Conservation (phyloP, 495 filamentous ascomycete species). For the Penicillium mononematosum region DNA sequence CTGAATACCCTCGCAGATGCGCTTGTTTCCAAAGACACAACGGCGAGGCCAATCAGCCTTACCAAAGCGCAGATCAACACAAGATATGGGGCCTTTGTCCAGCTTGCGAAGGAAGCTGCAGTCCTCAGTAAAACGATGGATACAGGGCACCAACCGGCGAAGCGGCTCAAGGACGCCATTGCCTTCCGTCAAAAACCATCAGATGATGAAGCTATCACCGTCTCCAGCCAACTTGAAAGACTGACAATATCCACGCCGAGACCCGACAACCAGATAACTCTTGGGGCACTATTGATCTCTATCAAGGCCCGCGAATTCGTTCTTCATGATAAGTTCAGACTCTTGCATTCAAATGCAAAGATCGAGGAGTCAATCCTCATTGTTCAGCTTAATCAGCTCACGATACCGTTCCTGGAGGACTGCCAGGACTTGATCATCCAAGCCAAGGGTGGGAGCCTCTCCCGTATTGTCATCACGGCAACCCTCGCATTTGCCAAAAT, state of each 20-base stretch:
- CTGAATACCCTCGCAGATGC: neutral
- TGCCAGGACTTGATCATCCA: too few species aligned
- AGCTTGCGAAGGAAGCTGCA: slow-evolving; percentile 1
- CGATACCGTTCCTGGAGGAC: neutral
- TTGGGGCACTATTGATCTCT: too few species aligned
- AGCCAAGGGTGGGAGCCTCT: too few species aligned
- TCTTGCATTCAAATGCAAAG: too few species aligned
- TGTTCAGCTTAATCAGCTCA: neutral
- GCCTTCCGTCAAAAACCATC: neutral
- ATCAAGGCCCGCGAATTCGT: too few species aligned
- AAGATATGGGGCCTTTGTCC: neutral
- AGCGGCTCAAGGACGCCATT: slow-evolving; percentile 18
- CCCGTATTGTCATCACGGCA: too few species aligned
- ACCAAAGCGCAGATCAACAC: neutral
- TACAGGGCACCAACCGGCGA: slow-evolving; percentile 12
- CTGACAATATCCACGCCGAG: neutral
- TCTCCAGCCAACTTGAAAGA: too few species aligned
- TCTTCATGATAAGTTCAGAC: too few species aligned
- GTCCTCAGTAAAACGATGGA: slow-evolving; percentile 8
- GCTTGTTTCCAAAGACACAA: neutral
- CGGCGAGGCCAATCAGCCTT: neutral
- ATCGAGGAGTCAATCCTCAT: too few species aligned
- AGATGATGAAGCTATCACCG: neutral
- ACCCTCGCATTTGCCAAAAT: too few species aligned
- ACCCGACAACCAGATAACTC: too few species aligned